Conservation (phyloP, 2,329 filamentous ascomycete genomes). For the Hortaea sp. region DNA sequence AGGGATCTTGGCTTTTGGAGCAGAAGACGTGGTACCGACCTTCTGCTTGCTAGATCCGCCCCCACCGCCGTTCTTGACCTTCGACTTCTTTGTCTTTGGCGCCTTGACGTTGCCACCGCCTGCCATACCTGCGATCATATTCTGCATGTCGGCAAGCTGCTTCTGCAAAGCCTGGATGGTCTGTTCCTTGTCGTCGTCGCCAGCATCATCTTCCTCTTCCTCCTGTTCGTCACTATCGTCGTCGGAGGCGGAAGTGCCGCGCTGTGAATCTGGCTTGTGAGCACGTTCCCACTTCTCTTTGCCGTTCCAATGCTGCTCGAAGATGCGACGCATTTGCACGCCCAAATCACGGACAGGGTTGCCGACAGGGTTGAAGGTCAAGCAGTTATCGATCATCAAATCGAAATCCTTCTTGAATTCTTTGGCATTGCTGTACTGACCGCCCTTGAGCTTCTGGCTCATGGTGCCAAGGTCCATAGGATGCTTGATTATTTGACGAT, state of each 20-base stretch:
- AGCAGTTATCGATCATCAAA: conserved; percentile 81
- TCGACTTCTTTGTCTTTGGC: conserved; percentile 26
- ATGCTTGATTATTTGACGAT: conserved; percentile 88
- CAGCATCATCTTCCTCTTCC: conserved; percentile 48
- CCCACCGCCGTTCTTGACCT: neutral
- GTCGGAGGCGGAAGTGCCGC: conserved; percentile 53
- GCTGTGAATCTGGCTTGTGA: conserved; percentile 57
- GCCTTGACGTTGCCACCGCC: conserved; percentile 21
- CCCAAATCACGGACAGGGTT: conserved; percentile 66
- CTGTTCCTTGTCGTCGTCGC: conserved; percentile 30
- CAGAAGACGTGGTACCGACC: conserved; percentile 2
- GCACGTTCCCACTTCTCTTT: conserved; percentile 74
- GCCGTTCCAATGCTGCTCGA: conserved; percentile 63
- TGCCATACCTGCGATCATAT: conserved; percentile 33
- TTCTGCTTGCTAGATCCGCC: conserved; percentile 4
- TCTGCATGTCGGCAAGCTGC: conserved; percentile 47
- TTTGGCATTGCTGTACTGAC: conserved; percentile 70
- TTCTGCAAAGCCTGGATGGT: conserved; percentile 63
- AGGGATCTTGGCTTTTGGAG: conserved; percentile 4
- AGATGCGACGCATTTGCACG: conserved; percentile 62
- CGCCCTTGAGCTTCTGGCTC: conserved; percentile 61
- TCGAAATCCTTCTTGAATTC: conserved; percentile 79
- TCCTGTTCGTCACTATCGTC: conserved; percentile 61
- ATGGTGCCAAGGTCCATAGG: conserved; percentile 94
- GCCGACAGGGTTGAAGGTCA: conserved; percentile 75